Conservation (phyloP, 1,139 yeast species). For the Pichia sp. region DNA sequence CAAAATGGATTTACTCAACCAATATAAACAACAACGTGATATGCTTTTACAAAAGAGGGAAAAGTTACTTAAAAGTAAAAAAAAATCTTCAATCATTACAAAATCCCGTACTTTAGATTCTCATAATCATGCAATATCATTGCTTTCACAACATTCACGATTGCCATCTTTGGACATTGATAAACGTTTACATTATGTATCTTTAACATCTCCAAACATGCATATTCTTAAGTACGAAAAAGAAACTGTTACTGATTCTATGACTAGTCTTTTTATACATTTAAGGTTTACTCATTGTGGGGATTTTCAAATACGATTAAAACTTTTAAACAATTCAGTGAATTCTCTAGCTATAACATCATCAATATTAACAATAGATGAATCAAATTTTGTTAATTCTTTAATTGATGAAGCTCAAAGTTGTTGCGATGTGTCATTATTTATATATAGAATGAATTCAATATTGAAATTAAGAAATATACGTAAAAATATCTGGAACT, state of each 20-base stretch:
- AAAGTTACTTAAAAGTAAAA: not conserved
- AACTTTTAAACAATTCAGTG: not conserved
- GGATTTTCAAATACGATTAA: not conserved
- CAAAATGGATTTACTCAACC: not conserved
- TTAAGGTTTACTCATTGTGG: not conserved
- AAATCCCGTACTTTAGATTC: not conserved
- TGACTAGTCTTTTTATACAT: not conserved
- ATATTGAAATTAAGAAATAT: conserved; percentile 10
- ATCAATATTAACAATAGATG: not conserved
- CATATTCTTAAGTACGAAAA: conserved; percentile 8
- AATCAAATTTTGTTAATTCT: not conserved
- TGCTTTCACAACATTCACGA: conserved; percentile 18
- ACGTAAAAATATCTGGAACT: conserved; percentile 11
- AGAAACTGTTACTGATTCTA: not conserved
- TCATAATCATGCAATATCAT: not conserved
- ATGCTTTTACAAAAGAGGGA: not conserved
- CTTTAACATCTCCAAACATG: conserved; percentile 25
- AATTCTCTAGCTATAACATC: not conserved
- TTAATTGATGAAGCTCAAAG: conserved; percentile 15
- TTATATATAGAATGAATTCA: conserved; percentile 17
- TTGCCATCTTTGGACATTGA: conserved; percentile 26
- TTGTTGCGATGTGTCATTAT: conserved; percentile 20
- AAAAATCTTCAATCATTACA: not conserved
- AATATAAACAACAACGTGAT: conserved; percentile 1
- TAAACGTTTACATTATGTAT: conserved; percentile 18